Evolutionary conservation across 1,284 basidiomycete species (phyloP), one percentile per base, ranked within the genome.

Genomic region (Mycosarcoma mackinlayi): DNA sequence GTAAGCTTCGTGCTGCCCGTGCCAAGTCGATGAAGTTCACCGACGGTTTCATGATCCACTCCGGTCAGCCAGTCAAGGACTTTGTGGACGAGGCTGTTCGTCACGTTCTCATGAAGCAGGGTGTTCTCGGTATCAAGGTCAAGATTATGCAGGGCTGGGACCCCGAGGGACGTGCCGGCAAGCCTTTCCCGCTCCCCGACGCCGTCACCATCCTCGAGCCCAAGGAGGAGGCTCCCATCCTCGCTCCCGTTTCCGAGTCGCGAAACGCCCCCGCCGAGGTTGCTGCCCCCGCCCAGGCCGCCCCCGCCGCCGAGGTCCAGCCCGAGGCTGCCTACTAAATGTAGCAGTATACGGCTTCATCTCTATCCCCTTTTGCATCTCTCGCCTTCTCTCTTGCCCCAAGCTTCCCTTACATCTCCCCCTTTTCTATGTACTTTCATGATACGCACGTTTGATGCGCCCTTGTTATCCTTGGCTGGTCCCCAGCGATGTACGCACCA

Each of bases 1-100:
- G 96, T 84, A 99, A 99, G 86, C 92, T 99, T 82, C 94, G 96
- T 85, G 96, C 95, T 80, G 96, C 96, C 78, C 94, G 94, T 89
- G 96, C 96, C 84, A 99, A 99, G 87, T 92, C 93, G 46, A 98
- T 98, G 96, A 99, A 99, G 87, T 98, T 99, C 88, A 97, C 94
- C 84, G 96, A 98, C 83, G 96, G 96, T 52, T 98, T 97, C 90
- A 98, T 98, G 93, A 95, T 98, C 85, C 96, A 98, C 90, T 98
- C 96, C 76, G 96, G 96, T 89, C 95, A 99, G 87, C 96, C 96
- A 80, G 91, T 90, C 58, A 87, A 90, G 69, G 96, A 98, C 85
- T 98, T 95, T 81, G 94, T 99, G 68, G 95, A 98, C 87, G 89
- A 93, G 83, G 96, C 96, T 69, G 94, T 98, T 82, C 90, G 96